Base-by-base conservation (phyloP, 148 eudicot species). In the Arctostaphylos glauca region DNA sequence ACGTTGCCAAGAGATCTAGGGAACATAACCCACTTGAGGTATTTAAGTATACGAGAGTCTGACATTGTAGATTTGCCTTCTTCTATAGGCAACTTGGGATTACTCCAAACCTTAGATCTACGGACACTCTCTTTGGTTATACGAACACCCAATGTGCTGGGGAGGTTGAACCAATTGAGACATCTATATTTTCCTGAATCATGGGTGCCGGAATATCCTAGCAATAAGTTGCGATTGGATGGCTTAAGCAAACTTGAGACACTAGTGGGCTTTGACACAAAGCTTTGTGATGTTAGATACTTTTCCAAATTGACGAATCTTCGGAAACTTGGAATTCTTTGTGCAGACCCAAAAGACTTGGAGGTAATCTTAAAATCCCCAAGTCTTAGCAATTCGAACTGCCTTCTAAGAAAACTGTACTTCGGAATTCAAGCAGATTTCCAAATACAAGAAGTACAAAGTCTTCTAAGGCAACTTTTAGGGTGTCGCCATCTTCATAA, bases 71-170 rank as follows among this genome's bases (percentile, higher is more conserved):
- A 23, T 3, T 56, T 83, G 56, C 85, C 81, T 19, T 13, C 71
- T 41, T 68, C 71, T 3, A 52, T 78, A 6, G n/a, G 78, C 21
- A 84, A 84, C 14, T 84, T 72, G 53, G 2, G 48, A 31, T 44
- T 41, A n/a, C 74, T 84, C 59, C 48, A 84, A 58, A 84, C 82
- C 8, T 72, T 84, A 59, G 82, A 84, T 79, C 13, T 84, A 55
- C 48, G 82, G 15, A 55, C 31, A n/a, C n/a, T n/a, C n/a, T n/a
- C n/a, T n/a, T n/a, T n/a, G n/a, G n/a, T n/a, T n/a, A 13, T 79
- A 14, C 19, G 0, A 53, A 60, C 79, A 15, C 78, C 82, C 14
- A 79, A 84, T 78, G 70, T 78, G 41, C 9, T 84, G 9, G 14
- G 85, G 78, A 83, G n/a, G 25, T 18, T 83, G 66, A 0, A 16